Base-by-base conservation (phyloP, 257 asterid genomes). In the Salvia splendens region DNA sequence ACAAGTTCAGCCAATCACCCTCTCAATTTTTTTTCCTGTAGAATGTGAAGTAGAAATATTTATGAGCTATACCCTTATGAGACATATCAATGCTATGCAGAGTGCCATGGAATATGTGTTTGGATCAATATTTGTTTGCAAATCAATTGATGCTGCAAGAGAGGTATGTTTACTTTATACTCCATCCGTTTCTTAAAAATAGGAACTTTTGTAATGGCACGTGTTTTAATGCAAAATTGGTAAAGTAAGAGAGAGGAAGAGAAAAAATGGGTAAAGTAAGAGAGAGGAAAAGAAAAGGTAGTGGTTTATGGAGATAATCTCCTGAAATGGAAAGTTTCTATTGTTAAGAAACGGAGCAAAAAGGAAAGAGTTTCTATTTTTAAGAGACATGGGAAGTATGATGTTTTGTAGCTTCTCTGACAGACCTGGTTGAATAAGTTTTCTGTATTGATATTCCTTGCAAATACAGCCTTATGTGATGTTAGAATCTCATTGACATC, bases 41-140 rank as follows among this genome's bases (percentile, higher is more conserved):
- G 59, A 67, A 42, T 60, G 61, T 73, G 46, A 58, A 32, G 59
- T 70, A 3, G 49, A 42, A 36, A 54, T 38, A 14, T 57, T 65
- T 30, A 48, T 63, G 32, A 70, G 53, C 45, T 70, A 20, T 30
- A 30, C 54, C 66, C 47, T 73, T 72, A 70, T 77, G 55, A 71
- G 42, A 28, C 51, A 49, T 71, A 33, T 71, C 15, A 81, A 45
- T 81, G 68, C 53, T 41, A 64, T 81, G 88, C 96, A 94, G 97
- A 79, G 75, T 75, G 97, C 97, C 48, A 94, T 94, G 96, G 99
- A 88, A 71, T 91, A 82, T 51, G 95, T 91, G 61, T 91, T 94
- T 78, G 99, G 99, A 68, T 87, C 99, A 67, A 94, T 93, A 49
- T 94, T 94, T 81, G 92, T 94, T 73, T 94, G 99, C 89, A 91